Conservation (phyloP, 2,329 filamentous ascomycete genomes). For the Tolypocladium paradoxum region DNA sequence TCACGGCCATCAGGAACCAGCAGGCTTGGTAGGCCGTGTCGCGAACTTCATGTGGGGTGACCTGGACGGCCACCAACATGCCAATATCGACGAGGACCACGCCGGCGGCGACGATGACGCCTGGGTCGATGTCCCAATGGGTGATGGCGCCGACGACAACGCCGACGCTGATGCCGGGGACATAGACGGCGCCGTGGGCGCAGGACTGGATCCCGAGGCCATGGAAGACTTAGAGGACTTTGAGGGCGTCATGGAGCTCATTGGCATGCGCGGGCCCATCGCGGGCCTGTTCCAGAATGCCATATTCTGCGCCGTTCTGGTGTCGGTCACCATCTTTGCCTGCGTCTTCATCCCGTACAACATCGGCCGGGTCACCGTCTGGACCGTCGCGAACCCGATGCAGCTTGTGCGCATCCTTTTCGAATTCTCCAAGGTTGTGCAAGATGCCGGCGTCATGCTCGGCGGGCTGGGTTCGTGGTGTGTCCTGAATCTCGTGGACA, state of each 20-base stretch:
- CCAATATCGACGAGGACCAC: constrained; percentile 22
- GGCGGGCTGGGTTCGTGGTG: constrained; percentile 43
- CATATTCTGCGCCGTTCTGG: constrained; percentile 84
- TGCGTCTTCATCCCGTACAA: constrained; percentile 91
- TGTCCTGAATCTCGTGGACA: constrained; percentile 26
- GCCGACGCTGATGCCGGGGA: constrained; percentile 35
- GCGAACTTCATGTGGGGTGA: constrained; percentile 54
- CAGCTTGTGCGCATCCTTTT: constrained; percentile 65
- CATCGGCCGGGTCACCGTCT: constrained; percentile 73
- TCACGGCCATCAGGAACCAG: constrained; percentile 7
- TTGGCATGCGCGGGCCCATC: constrained; percentile 91
- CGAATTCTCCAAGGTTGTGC: constrained; percentile 63
- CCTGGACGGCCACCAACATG: constrained; percentile 20
- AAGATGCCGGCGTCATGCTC: constrained; percentile 61
- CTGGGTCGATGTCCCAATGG: constrained; percentile 12
- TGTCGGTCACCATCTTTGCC: constrained; percentile 73
- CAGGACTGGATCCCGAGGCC: constrained; percentile 62
- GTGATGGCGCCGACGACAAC: constrained; percentile 24
- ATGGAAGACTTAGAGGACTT: constrained; percentile 86
- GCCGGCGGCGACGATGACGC: constrained; percentile 42
- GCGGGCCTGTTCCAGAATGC: constrained; percentile 87
- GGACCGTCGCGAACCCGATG: constrained; percentile 69
- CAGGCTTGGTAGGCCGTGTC: constrained; percentile 22
- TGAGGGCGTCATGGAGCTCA: constrained; percentile 89
- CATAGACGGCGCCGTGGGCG: constrained; percentile 35